Conservation (phyloP, 2,329 filamentous ascomycete species). For the Aspergillus ustus region DNA sequence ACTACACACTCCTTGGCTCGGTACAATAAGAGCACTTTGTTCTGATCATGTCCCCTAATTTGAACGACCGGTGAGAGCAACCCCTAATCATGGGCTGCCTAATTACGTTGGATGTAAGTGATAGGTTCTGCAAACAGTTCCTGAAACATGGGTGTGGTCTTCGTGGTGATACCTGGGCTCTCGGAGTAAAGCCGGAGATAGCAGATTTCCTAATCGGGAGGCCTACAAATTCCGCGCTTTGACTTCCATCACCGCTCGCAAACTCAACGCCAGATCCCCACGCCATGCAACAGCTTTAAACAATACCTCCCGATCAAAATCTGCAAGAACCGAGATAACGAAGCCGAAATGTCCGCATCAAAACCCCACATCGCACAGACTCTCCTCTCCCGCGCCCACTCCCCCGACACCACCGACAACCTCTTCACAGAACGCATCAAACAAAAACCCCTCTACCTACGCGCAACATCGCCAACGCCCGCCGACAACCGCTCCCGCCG, state of each 20-base stretch:
- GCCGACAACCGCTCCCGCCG: slow-evolving; percentile 59
- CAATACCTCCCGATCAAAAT: neutral
- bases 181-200: neutral
- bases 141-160: neutral
- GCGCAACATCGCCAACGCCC: slow-evolving; percentile 71
- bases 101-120: neutral
- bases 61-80: too few relatives aligned
- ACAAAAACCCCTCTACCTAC: slow-evolving; percentile 78
- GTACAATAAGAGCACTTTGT: too few relatives aligned
- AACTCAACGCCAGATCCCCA: neutral
- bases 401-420: slow-evolving; percentile 68
- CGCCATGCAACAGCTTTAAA: neutral
- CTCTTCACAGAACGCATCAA: slow-evolving; percentile 84
- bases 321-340: neutral
- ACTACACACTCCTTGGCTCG: too few relatives aligned
- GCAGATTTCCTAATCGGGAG: neutral
- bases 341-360: slow-evolving; percentile 27
- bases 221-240: neutral
- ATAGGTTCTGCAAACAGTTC: neutral
- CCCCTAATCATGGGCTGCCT: neutral
- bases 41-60: too few relatives aligned
- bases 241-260: neutral
- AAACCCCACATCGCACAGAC: slow-evolving; percentile 57
- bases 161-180: neutral
- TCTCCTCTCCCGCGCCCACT: slow-evolving; percentile 79